Base-by-base conservation (phyloP, 2,329 filamentous ascomycete genomes). In the Phialophora macrospora region DNA sequence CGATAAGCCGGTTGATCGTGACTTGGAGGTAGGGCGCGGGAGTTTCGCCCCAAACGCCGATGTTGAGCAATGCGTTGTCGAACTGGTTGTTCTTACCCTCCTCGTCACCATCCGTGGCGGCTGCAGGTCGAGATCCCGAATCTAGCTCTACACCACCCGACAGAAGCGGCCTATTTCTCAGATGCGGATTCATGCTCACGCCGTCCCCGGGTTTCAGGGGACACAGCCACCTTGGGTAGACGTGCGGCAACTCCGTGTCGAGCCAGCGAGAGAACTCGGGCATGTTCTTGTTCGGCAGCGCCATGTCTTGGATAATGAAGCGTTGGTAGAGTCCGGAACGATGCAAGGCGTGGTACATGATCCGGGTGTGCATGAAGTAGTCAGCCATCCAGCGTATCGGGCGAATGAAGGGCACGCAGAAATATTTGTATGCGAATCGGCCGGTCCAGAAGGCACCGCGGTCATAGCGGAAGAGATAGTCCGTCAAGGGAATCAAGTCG, bases 31-130 rank as follows among this genome's bases (percentile, higher is more conserved):
- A 78, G 61, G 78, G 72, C 56, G 84, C 75, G 1, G 89, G 87
- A 7, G 90, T 91, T 76, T 88, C 90, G 9, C 91, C 92, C 92
- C 92, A 96, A 41, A 96, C 85, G n/a, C 85, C 85, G 38, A 87
- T 77, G 69, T 87, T 87, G 56, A 86, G 77, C 71, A 84, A 79
- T 20, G 59, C 44, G 20, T 66, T 67, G 26, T 26, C 44, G 32
- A 60, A 60, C 7, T 54, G 9, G 22, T 26, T 28, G 3, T 26
- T 8, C 30, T 38, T 26, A 26, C 24, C 22, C 4, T 60, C 63
- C 8, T 38, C 30, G 44, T 22, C 30, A 41, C 14, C 6, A 7
- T 44, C 38, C 14, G 38, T 44, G 38, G 38, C 17, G 38, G 38
- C n/a, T 8, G 38, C 17, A n/a, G 38, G 12, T 44, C 38, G 14